These are phyloP conservation scores for Solanum pimpinellifolium DNA, from an alignment of 257 asterid species.

Conservation along the genomic window DNA sequence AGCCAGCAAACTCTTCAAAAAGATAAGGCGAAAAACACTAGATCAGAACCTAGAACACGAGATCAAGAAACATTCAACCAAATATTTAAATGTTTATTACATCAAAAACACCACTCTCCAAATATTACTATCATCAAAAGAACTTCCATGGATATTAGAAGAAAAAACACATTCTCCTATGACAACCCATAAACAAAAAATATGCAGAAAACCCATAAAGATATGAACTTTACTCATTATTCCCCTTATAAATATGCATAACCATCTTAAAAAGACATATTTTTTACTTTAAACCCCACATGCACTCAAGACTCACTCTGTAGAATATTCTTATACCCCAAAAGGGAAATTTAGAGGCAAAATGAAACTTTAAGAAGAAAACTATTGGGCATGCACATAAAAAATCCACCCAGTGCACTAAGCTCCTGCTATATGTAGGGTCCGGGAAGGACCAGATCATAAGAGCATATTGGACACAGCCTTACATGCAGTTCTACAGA, in stretches of 20 bases:
- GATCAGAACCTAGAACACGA: neutral
- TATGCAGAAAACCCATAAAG: neutral
- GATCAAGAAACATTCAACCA: neutral
- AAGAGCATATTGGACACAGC: neutral
- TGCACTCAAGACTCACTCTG: neutral
- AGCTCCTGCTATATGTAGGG: neutral
- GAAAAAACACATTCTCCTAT: neutral
- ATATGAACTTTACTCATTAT: constrained; percentile 6
- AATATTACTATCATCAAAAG: neutral
- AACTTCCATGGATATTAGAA: neutral
- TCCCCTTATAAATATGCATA: neutral
- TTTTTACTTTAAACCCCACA: constrained; percentile 8
- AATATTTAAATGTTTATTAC: neutral
- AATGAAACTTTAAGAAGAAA: neutral
- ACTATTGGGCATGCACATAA: neutral
- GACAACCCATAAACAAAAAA: neutral
- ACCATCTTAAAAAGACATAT: neutral
- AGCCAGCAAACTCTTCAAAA: neutral
- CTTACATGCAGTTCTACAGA: neutral
- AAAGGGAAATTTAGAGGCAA: neutral
- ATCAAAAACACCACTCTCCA: neutral
- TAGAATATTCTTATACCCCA: neutral
- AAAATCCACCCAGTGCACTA: neutral
- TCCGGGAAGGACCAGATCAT: neutral
- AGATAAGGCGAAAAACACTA: neutral